Conservation (phyloP, 371 early-diverging fungal species). For the Lichtheimia ornata region DNA sequence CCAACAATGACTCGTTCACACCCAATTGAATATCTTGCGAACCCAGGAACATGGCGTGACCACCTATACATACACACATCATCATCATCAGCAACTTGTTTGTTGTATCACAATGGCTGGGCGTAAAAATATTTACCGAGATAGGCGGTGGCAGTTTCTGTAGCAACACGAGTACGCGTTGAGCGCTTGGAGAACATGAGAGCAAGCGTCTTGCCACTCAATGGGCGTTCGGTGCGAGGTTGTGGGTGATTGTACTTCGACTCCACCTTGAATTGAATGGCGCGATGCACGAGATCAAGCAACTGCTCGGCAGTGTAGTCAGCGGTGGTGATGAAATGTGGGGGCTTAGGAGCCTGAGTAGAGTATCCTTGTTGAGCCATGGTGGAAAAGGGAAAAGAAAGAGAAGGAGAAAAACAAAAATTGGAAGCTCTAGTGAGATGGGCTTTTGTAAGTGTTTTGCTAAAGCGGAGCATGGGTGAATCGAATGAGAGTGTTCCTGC, state of each 20-base stretch:
- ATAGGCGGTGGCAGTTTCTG: constrained; percentile 88
- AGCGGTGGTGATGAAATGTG: constrained; percentile 51
- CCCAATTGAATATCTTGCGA: constrained; percentile 93
- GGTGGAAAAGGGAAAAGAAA: constrained; percentile 5
- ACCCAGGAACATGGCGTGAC: constrained; percentile 92
- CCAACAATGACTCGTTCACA: constrained; percentile 88
- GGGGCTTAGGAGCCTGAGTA: constrained; percentile 30
- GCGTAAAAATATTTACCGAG: constrained; percentile 55
- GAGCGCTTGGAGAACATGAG: constrained; percentile 92
- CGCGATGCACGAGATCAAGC: constrained; percentile 41
- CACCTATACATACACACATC: constrained; percentile 74
- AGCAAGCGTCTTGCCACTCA: constrained; percentile 78
- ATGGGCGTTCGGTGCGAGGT: constrained; percentile 53
- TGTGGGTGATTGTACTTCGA: constrained; percentile 36
- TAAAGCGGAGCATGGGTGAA: too few species aligned
- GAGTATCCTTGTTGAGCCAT: constrained; percentile 18
- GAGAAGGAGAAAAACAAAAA: constrained; percentile 1
- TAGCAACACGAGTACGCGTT: constrained; percentile 94
- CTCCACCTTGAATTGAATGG: constrained; percentile 49
- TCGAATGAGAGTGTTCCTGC: too few species aligned
- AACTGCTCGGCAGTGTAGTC: constrained; percentile 50
- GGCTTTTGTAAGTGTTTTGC: too few species aligned
- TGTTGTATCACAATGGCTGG: not conserved
- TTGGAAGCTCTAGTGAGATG: too few species aligned
- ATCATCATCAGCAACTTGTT: not conserved